Evolutionary conservation across 1,284 basidiomycete genomes (phyloP).

Genomic region (Puccinia polysora): DNA sequence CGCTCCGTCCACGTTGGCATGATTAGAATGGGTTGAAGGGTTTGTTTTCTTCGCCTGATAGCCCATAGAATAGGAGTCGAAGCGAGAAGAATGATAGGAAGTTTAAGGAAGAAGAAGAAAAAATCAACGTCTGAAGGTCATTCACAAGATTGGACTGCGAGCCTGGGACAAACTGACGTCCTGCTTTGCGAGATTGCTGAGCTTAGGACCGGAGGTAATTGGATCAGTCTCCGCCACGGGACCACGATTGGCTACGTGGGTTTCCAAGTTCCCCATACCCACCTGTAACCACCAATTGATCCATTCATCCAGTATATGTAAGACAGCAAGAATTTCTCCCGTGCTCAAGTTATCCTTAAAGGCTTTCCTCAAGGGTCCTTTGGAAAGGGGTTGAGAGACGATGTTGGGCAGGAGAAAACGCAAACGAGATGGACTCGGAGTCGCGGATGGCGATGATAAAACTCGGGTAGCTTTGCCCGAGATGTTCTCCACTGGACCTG

Average conservation of each 20-base stretch:
- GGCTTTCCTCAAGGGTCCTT: conserved; percentile 5
- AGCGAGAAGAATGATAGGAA: no score
- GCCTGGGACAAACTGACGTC: no score
- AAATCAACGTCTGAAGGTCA: no score
- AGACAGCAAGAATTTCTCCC: conserved; percentile 9
- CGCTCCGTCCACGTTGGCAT: no score
- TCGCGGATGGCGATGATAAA: neutral
- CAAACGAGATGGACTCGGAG: neutral
- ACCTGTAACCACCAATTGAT: conserved; percentile 22
- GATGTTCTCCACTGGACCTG: neutral
- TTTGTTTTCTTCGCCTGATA: no score
- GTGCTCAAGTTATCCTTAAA: conserved; percentile 9
- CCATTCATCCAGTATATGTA: conserved; percentile 21
- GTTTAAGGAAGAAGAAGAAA: no score
- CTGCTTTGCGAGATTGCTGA: no score
- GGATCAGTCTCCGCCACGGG: neutral
- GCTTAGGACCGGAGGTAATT: no score
- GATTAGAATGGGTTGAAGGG: no score
- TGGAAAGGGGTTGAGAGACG: conserved; percentile 18
- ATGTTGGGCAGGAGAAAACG: conserved; percentile 1
- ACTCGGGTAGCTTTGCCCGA: neutral
- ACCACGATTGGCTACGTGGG: neutral
- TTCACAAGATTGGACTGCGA: no score
- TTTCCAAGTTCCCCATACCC: neutral
- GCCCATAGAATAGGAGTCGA: no score